A percentile compares a stretch with the other conserved stretches of the same genome.
Conservation (phyloP, 176 grass and related monocot species). For the Coix lacrymajobi region DNA sequence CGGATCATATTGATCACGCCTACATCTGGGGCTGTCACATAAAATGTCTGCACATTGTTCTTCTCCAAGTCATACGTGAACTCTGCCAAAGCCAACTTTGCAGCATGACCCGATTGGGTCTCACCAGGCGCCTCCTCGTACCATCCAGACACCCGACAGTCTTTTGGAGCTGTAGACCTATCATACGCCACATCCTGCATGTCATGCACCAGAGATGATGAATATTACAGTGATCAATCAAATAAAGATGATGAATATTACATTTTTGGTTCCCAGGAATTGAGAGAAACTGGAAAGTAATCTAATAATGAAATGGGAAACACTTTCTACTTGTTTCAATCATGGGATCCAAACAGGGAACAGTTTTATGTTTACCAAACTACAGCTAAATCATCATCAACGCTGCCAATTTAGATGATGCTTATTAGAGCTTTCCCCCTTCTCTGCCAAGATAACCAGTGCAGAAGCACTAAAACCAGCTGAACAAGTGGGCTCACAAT, state of each 20-base stretch:
- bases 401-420: background rate
- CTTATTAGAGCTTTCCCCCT: background rate
- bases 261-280: background rate
- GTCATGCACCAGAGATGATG: background rate
- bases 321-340: background rate
- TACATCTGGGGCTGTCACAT: conserved; percentile 14
- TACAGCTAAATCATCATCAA: background rate
- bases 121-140: conserved; percentile 37
- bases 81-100: conserved; percentile 34
- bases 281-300: background rate
- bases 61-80: conserved; percentile 57
- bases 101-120: background rate
- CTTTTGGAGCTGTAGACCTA: conserved; percentile 65
- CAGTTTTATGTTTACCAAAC: background rate
- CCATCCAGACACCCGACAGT: conserved; percentile 55
- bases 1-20: conserved; percentile 56
- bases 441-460: background rate
- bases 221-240: background rate
- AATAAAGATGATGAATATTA: background rate
- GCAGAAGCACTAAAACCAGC: background rate
- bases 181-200: conserved; percentile 71
- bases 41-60: conserved; percentile 62
- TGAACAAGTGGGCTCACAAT: background rate
- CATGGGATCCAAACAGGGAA: background rate
- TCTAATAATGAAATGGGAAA: background rate